These are phyloP conservation scores for Penicillium digitatum DNA, from an alignment of 2,329 filamentous ascomycete genomes.

Conservation along the genomic window DNA sequence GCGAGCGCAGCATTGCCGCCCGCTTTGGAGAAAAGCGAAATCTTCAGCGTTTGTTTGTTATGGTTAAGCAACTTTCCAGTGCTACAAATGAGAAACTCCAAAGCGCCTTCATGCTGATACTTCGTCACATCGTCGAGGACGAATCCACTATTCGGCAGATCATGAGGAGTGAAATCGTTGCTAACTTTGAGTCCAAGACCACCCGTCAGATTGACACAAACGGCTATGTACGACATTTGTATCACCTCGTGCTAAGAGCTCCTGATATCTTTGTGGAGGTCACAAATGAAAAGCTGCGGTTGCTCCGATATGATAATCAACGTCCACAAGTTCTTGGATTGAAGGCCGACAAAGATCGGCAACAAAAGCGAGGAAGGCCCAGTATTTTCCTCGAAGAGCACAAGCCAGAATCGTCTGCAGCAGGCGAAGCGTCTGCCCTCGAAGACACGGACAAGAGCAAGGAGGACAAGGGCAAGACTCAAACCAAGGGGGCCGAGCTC, in stretches of 20 bases:
- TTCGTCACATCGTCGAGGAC: conserved; percentile 92
- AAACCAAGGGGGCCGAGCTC: conserved; percentile 60
- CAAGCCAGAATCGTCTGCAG: conserved; percentile 32
- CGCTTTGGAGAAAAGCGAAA: conserved; percentile 82
- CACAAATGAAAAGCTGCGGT: conserved; percentile 76
- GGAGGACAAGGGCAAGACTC: conserved; percentile 32
- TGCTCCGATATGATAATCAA: conserved; percentile 59
- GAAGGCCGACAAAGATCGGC: conserved; percentile 46
- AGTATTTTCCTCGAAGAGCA: conserved; percentile 19
- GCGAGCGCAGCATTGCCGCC: conserved; percentile 69
- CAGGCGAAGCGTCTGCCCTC: conserved; percentile 16
- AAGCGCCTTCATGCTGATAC: conserved; percentile 73
- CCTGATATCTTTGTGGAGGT: conserved; percentile 84
- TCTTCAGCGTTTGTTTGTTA: conserved; percentile 83
- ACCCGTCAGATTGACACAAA: conserved; percentile 63
- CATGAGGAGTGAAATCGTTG: conserved; percentile 82
- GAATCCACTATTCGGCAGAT: conserved; percentile 85
- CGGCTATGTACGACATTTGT: conserved; percentile 70
- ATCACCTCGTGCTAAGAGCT: conserved; percentile 73
- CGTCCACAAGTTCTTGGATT: conserved; percentile 52
- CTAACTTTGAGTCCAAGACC: conserved; percentile 62
- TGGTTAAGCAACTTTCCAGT: conserved; percentile 87
- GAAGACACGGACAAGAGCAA: conserved; percentile 14
- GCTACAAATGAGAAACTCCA: conserved; percentile 71
- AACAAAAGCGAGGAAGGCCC: conserved; percentile 20